Base-by-base conservation (phyloP, 371 early-diverging fungal species). In the Mucor piriformis region DNA sequence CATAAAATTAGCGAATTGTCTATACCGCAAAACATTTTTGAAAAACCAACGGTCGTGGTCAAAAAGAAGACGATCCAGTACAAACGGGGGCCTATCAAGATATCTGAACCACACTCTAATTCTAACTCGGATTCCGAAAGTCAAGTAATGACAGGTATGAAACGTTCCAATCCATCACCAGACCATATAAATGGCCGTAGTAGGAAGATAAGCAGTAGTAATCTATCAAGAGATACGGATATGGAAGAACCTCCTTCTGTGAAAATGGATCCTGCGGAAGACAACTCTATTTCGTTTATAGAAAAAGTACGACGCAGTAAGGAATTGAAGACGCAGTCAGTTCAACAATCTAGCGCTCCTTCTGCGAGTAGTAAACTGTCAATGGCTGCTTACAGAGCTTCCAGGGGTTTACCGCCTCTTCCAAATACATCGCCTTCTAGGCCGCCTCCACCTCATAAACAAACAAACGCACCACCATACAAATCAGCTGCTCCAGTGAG, bases 371-470 rank as follows among this genome's bases (percentile, higher is more conserved):
- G 40, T n/a, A 57, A 52, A n/a, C 2, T 54, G 3, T 43, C 61
- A 1, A 48, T 62, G 15, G 13, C 38, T 15, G 64, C 63, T 23
- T 74, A 71, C 33, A 54, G 64, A 4, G 52, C 61, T 7, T 48
- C 63, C 0, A 53, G 65, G 43, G 74, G 73, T 2, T 33, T 69
- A 37, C 34, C 64, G 6, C 61, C 68, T 32, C 21, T 27, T 47
- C 24, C 29, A 27, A 23, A 11, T 21, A 10, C 21, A 25, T 3
- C 33, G 1, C 38, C n/a, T n/a, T n/a, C n/a, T n/a, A n/a, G n/a
- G n/a, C n/a, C n/a, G n/a, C n/a, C n/a, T n/a, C n/a, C n/a, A n/a
- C n/a, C n/a, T n/a, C n/a, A n/a, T n/a, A n/a, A n/a, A 60, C 32
- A 46, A 6, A 6, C 16, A 6, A 42, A 20, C 2, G 6, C 18